These are phyloP conservation scores for Rhodamnia argentea DNA, from an alignment of 345 rosid genomes.

Conservation along the genomic window DNA sequence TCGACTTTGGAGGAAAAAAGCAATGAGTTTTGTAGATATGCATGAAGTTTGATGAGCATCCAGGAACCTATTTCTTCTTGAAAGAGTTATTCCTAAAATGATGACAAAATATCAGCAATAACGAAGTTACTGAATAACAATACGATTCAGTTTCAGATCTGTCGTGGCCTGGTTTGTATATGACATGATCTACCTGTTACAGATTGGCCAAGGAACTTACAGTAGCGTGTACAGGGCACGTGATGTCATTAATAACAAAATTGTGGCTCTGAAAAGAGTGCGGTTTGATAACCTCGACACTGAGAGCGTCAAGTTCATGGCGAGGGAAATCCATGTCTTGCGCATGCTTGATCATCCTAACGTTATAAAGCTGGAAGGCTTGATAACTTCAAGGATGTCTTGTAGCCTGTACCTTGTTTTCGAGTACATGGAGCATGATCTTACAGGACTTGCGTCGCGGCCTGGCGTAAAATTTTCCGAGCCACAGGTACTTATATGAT, in stretches of 20 bases:
- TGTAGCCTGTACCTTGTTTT: conserved; percentile 82
- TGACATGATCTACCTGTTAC: conserved; percentile 13
- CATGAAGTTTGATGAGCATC: neutral
- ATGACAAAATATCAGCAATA: neutral
- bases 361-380: conserved; percentile 79
- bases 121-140: neutral
- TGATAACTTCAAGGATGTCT: conserved; percentile 71
- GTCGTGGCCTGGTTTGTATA: neutral
- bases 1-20: neutral
- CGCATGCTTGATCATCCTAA: conserved; percentile 94
- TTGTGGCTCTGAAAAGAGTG: conserved; percentile 81
- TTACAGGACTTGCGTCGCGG: conserved; percentile 77
- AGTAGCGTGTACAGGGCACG: conserved; percentile 88
- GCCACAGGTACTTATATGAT: conserved; percentile 60
- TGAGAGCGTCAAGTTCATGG: conserved; percentile 91
- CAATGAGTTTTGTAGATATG: neutral
- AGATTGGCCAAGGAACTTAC: conserved; percentile 99
- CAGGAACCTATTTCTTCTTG: neutral
- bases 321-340: conserved; percentile 72
- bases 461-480: conserved; percentile 79
- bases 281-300: conserved; percentile 71
- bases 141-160: neutral
- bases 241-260: conserved; percentile 51
- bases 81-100: neutral
- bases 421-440: conserved; percentile 99